Evolutionary conservation across 306 rosid genomes (phyloP).

Genomic region (Pueraria montana): DNA sequence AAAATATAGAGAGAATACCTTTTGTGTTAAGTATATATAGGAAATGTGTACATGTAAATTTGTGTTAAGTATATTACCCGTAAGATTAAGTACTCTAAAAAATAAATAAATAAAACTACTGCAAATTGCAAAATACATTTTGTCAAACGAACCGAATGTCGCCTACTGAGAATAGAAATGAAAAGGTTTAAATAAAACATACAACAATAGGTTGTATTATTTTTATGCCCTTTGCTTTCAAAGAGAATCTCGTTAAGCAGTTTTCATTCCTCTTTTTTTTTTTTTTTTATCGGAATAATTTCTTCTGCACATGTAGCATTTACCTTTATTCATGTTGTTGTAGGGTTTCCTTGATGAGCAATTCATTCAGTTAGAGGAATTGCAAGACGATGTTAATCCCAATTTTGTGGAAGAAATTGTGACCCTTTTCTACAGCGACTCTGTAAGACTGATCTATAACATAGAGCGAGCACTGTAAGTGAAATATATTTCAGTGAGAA

Average conservation of each 20-base stretch:
- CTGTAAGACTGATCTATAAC: slow-evolving; percentile 66
- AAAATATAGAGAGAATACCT: neutral
- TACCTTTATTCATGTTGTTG: slow-evolving; percentile 8
- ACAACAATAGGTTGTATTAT: neutral
- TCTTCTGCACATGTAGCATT: neutral
- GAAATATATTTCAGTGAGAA: neutral
- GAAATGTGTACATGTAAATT: neutral
- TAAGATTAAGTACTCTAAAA: neutral
- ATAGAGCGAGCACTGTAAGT: slow-evolving; percentile 76
- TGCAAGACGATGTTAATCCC: slow-evolving; percentile 80
- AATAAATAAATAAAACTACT: too few relatives aligned
- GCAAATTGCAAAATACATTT: neutral
- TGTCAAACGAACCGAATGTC: neutral
- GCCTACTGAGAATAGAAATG: too few relatives aligned
- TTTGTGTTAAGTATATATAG: neutral
- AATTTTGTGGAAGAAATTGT: slow-evolving; percentile 87
- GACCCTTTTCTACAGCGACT: slow-evolving; percentile 70
- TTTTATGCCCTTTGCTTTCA: neutral
- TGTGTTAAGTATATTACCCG: neutral
- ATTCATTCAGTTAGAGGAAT: slow-evolving; percentile 78
- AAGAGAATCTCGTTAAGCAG: neutral
- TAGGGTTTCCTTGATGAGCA: slow-evolving; percentile 81
- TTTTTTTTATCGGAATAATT: neutral
- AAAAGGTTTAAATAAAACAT: neutral
- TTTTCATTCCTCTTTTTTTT: neutral